Evolutionary conservation across 1,284 basidiomycete species (phyloP).

Genomic region (Quambalaria eucalypti): DNA sequence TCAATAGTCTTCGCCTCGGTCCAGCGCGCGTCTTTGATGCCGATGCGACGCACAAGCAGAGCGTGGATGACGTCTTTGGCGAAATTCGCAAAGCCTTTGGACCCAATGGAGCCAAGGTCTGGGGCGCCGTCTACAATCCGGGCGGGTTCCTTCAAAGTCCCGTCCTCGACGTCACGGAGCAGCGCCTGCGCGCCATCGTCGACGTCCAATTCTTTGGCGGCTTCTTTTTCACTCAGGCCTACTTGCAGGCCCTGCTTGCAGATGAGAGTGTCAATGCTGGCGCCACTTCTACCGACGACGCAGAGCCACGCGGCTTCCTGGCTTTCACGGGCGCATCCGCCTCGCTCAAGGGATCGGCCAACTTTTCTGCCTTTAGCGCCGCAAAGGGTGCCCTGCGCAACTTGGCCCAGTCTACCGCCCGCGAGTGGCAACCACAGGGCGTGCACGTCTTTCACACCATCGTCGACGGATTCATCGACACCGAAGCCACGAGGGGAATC

Average conservation of each 20-base stretch:
- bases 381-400: conserved; percentile 5
- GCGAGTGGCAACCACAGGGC: conserved; percentile 49
- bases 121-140: conserved; percentile 3
- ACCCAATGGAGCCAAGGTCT: conserved; percentile 1
- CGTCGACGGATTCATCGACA: conserved; percentile 48
- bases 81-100: too few relatives aligned
- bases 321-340: conserved; percentile 7
- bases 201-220: conserved; percentile 2
- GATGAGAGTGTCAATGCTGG: not conserved
- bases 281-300: not conserved
- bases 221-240: conserved; percentile 7
- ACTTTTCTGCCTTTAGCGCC: conserved; percentile 7
- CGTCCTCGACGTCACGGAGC: conserved; percentile 3
- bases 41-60: conserved; percentile 1
- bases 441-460: conserved; percentile 50
- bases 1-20: not conserved
- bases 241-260: not conserved
- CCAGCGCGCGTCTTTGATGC: conserved; percentile 1
- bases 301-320: conserved; percentile 1
- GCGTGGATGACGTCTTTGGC: not conserved
- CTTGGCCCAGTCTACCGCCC: conserved; percentile 39
- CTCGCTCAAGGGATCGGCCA: conserved; percentile 1
- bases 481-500: conserved; percentile 20
- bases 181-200: not conserved
- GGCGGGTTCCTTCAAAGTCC: not conserved